Evolutionary conservation across 106 monocot species (phyloP).

Genomic region (Allium sativum): DNA sequence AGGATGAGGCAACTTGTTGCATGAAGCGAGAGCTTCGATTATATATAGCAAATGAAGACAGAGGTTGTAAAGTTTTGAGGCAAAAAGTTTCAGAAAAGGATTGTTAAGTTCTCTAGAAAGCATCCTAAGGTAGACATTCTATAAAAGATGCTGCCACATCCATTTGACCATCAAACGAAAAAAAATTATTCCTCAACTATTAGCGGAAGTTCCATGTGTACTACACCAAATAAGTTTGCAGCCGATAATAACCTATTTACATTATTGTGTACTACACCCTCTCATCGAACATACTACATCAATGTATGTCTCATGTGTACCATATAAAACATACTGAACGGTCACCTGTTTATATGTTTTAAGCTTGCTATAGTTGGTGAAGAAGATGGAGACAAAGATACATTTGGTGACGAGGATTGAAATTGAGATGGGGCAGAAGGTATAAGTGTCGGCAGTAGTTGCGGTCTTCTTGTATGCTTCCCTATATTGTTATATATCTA

Average conservation of each 20-base stretch:
- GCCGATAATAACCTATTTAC: slow-evolving; percentile 1
- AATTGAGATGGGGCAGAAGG: no score
- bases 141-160: slow-evolving; percentile 42
- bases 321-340: no score
- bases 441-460: no score
- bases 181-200: not conserved
- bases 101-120: slow-evolving; percentile 27
- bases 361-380: no score
- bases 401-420: no score
- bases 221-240: not conserved
- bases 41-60: slow-evolving; percentile 27
- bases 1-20: slow-evolving; percentile 50
- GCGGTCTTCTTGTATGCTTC: no score
- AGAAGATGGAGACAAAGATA: no score
- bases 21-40: slow-evolving; percentile 61
- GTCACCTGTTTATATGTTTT: no score
- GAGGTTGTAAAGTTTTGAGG: slow-evolving; percentile 29
- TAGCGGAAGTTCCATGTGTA: not conserved
- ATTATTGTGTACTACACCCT: no score
- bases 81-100: slow-evolving; percentile 41
- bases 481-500: no score
- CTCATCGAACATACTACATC: no score
- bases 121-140: slow-evolving; percentile 68
- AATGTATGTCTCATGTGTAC: no score
- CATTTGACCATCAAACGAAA: slow-evolving; percentile 25